phyloP scores from a whole-genome alignment of 768 basidiomycete species.

The Pisolithus marmoratus region DNA sequence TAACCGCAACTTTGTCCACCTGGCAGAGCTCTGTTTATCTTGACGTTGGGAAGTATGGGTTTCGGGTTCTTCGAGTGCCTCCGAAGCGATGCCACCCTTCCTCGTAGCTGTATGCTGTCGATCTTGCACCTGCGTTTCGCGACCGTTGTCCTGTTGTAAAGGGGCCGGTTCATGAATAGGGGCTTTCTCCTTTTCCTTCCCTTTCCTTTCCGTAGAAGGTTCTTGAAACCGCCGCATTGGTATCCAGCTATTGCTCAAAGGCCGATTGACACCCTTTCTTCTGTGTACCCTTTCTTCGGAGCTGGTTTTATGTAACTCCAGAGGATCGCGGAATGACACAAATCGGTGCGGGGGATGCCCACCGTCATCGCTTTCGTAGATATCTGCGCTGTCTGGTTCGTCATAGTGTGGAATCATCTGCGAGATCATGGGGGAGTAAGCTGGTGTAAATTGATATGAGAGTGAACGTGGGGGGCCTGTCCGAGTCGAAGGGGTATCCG shows the following conservation, averaged over 20 bases:
- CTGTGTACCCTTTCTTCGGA: slow-evolving; percentile 38
- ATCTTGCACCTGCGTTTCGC: slow-evolving; percentile 11
- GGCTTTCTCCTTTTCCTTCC: slow-evolving; percentile 13
- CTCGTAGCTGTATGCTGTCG: background rate
- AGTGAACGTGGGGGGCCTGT: slow-evolving; percentile 74
- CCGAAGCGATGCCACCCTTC: slow-evolving; percentile 5
- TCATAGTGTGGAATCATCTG: slow-evolving; percentile 19
- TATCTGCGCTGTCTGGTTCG: slow-evolving; percentile 21
- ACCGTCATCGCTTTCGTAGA: slow-evolving; percentile 29
- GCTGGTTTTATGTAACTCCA: slow-evolving; percentile 38
- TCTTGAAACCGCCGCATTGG: slow-evolving; percentile 51
- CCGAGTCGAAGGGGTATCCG: slow-evolving; percentile 51
- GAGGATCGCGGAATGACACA: slow-evolving; percentile 55
- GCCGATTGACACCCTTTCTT: slow-evolving; percentile 47
- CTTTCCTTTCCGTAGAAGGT: slow-evolving; percentile 43
- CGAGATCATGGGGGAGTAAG: slow-evolving; percentile 34
- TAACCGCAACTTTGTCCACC: slow-evolving; percentile 63
- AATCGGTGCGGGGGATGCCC: slow-evolving; percentile 18
- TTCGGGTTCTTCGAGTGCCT: slow-evolving; percentile 16
- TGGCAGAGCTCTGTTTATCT: slow-evolving; percentile 27
- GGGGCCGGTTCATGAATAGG: slow-evolving; percentile 25
- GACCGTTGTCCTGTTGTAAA: slow-evolving; percentile 15
- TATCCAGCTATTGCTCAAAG: slow-evolving; percentile 48
- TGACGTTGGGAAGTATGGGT: slow-evolving; percentile 24
- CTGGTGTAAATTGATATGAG: slow-evolving; percentile 55